Evolutionary conservation across 441 rosid species (phyloP), one percentile per base, ranked within the genome.

Genomic region (Erodium moschatum): DNA sequence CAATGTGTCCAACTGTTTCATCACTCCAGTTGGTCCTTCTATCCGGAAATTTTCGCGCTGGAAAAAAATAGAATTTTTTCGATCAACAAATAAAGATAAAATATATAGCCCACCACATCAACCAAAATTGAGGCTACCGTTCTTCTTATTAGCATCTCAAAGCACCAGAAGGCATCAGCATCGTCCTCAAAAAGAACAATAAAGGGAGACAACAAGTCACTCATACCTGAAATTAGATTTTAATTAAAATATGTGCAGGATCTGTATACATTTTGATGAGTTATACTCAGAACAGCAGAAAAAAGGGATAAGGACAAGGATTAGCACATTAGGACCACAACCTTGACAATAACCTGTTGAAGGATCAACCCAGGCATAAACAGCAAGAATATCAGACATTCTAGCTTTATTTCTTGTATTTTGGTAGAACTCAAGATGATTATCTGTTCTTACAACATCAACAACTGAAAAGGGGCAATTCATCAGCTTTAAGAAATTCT

Each of bases 111-210:
- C 54, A 76, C 73, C 35, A 70, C 64, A 68, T 63, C 60, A 67
- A 58, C 24, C 11, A 67, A 66, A 21, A 44, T 64, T 68, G 48
- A 21, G 31, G 71, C 68, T 89, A 89, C 97, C 92, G 85, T 85
- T 88, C 96, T 88, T 84, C 91, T 87, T 73, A 94, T 76, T 77
- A 94, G 94, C 92, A 90, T 92, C 86, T 91, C 99, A 77, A 91
- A 94, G 88, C 97, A 94, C 99, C 99, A 91, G 82, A 94, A 94
- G 56, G 97, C 99, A 78, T 89, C 97, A 3, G 92, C 94, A 72
- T 94, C 77, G 76, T 94, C 97, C 82, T 89, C 97, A 75, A 89
- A 89, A 35, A 91, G 89, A 78, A 94, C 88, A 74, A 91, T 86
- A 61, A 94, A 91, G 74, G 96, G 97, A 74, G 97, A 94, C 77